phyloP scores from a whole-genome alignment of 768 basidiomycete species.

The Termitomyces sp. region DNA sequence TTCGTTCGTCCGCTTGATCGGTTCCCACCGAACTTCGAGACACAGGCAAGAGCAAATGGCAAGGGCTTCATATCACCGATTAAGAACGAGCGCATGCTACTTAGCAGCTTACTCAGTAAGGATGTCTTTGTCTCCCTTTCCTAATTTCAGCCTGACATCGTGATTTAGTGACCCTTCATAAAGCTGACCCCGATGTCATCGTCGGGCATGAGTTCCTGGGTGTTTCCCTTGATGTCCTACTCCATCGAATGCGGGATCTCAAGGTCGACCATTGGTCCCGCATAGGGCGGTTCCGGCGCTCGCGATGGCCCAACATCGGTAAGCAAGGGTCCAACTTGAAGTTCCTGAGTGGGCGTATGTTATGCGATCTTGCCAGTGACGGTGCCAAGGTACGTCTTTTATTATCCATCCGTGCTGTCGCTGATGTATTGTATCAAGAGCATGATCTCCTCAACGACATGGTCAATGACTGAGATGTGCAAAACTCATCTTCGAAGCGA shows the following conservation, averaged over 20 bases:
- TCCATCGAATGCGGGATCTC: conserved; percentile 87
- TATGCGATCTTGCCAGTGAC: conserved; percentile 93
- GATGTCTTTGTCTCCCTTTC: conserved; percentile 1
- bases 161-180: conserved; percentile 64
- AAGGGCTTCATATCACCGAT: conserved; percentile 72
- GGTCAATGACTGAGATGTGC: conserved; percentile 98
- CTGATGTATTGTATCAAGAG: conserved; percentile 45
- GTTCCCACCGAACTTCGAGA: conserved; percentile 85
- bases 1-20: conserved; percentile 87
- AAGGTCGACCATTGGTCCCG: conserved; percentile 95
- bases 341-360: conserved; percentile 80
- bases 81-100: conserved; percentile 81
- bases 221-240: conserved; percentile 83
- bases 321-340: conserved; percentile 81
- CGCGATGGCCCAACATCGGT: conserved; percentile 79
- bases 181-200: conserved; percentile 91
- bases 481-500: conserved; percentile 81
- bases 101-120: conserved; percentile 77
- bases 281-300: conserved; percentile 84
- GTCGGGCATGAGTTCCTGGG: conserved; percentile 95
- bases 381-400: conserved; percentile 73
- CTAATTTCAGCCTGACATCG: neutral
- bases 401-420: neutral
- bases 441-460: conserved; percentile 97
- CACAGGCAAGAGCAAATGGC: conserved; percentile 56